These are phyloP conservation scores for Lactifluus piperatus DNA, from an alignment of 768 basidiomycete genomes.

Conservation along the genomic window DNA sequence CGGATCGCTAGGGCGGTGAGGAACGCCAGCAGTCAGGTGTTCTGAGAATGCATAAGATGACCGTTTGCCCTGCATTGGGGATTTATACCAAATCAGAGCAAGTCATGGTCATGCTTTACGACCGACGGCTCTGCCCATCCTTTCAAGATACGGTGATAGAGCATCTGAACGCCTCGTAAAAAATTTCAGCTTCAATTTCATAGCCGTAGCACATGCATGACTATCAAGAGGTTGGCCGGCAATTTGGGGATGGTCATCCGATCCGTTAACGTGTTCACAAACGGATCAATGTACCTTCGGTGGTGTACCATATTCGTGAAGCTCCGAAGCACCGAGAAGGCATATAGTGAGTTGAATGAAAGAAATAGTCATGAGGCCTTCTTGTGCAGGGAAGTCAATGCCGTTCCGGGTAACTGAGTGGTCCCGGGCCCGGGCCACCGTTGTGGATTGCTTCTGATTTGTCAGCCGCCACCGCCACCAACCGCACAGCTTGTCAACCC, in stretches of 20 bases:
- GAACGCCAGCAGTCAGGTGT: background rate
- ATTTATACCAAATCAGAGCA: background rate
- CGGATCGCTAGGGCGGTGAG: no score
- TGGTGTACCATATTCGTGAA: no score
- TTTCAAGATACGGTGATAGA: background rate
- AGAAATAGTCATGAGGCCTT: no score
- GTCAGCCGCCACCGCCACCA: background rate
- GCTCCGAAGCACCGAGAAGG: no score
- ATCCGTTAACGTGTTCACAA: background rate
- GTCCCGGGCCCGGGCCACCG: background rate
- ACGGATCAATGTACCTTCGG: no score
- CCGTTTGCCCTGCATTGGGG: background rate
- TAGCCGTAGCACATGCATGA: background rate
- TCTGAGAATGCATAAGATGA: background rate
- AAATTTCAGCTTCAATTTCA: background rate
- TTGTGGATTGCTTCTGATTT: background rate
- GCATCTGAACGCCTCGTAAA: background rate
- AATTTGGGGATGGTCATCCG: background rate
- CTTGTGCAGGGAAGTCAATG: no score
- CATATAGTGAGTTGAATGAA: no score
- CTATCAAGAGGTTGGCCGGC: no score
- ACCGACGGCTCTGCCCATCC: background rate
- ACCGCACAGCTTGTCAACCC: background rate
- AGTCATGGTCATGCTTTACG: background rate
- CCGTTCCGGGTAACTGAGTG: background rate